phyloP scores from a whole-genome alignment of 768 basidiomycete species.

The Roridomyces roridus region DNA sequence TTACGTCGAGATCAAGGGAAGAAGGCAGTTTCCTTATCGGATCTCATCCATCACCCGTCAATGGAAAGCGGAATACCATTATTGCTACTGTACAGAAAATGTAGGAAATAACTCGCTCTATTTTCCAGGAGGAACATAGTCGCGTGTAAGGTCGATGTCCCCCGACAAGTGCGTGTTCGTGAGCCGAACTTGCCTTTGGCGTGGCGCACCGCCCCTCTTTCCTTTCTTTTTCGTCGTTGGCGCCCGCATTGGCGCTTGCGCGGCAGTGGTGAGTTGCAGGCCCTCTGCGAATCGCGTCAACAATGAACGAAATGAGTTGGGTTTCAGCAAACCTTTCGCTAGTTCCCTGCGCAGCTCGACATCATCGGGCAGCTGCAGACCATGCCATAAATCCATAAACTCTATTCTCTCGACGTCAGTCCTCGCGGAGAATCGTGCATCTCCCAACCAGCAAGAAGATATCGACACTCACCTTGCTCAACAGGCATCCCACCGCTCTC shows the following conservation, averaged over 20 bases:
- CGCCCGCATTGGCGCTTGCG: conserved; percentile 55
- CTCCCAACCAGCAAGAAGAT: conserved; percentile 3
- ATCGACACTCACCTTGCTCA: conserved; percentile 70
- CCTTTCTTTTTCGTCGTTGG: conserved; percentile 75
- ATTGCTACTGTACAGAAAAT: conserved; percentile 5
- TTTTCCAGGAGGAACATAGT: conserved; percentile 57
- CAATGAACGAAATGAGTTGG: conserved; percentile 5
- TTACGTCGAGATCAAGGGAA: too few species aligned
- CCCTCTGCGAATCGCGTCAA: conserved; percentile 58
- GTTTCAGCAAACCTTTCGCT: conserved; percentile 59
- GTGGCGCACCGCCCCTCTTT: conserved; percentile 75
- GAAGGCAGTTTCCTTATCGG: too few species aligned
- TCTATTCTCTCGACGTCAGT: conserved; percentile 53
- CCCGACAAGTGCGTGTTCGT: conserved; percentile 90
- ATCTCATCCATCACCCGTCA: not conserved
- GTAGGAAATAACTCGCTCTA: conserved; percentile 11
- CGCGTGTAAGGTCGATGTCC: conserved; percentile 83
- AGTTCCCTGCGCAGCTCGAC: conserved; percentile 83
- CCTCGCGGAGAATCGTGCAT: conserved; percentile 14
- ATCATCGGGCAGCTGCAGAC: conserved; percentile 83
- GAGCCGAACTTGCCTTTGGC: conserved; percentile 80
- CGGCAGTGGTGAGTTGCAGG: conserved; percentile 75
- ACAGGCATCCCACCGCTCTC: conserved; percentile 73
- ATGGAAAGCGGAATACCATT: too few species aligned
- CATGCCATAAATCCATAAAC: conserved; percentile 88